Evolutionary conservation across 805 yeast genomes (phyloP).

Genomic region (Kluyveromyces aestuarii): DNA sequence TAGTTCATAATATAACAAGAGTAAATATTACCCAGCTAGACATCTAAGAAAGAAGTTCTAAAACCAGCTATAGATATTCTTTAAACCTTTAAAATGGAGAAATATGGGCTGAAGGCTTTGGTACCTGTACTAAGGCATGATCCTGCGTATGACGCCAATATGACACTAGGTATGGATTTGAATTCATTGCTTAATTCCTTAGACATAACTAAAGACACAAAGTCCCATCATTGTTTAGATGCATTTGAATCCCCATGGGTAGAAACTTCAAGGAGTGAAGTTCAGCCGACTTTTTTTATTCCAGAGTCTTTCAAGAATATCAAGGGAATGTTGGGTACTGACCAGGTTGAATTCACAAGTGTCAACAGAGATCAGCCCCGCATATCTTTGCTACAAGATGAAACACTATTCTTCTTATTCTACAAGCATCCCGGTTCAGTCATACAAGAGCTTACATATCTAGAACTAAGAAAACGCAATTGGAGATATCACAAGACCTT

Average conservation of each 20-base stretch:
- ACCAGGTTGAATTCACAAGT: constrained; percentile 28
- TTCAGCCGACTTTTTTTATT: constrained; percentile 68
- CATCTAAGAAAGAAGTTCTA: background rate
- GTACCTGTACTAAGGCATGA: constrained; percentile 25
- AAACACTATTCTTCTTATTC: constrained; percentile 86
- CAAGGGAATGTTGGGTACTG: constrained; percentile 19
- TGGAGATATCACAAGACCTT: constrained; percentile 97
- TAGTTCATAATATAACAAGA: no score
- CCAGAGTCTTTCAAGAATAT: constrained; percentile 47
- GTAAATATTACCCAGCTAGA: no score
- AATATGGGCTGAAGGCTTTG: constrained; percentile 25
- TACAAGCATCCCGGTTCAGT: constrained; percentile 90
- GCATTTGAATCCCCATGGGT: constrained; percentile 91
- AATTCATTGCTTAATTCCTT: constrained; percentile 27
- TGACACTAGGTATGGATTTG: constrained; percentile 28
- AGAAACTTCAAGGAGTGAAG: constrained; percentile 82
- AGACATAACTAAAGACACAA: constrained; percentile 19
- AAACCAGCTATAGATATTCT: background rate
- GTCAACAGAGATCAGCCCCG: constrained; percentile 34
- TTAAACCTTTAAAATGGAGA: constrained; percentile 11
- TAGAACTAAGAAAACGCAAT: constrained; percentile 82
- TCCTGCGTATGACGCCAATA: constrained; percentile 21
- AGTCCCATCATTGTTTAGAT: constrained; percentile 20
- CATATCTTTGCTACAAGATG: constrained; percentile 67
- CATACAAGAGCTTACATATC: constrained; percentile 86